phyloP scores from a whole-genome alignment of 495 filamentous ascomycete genomes.

The Hypomontagnella monticulosa region DNA sequence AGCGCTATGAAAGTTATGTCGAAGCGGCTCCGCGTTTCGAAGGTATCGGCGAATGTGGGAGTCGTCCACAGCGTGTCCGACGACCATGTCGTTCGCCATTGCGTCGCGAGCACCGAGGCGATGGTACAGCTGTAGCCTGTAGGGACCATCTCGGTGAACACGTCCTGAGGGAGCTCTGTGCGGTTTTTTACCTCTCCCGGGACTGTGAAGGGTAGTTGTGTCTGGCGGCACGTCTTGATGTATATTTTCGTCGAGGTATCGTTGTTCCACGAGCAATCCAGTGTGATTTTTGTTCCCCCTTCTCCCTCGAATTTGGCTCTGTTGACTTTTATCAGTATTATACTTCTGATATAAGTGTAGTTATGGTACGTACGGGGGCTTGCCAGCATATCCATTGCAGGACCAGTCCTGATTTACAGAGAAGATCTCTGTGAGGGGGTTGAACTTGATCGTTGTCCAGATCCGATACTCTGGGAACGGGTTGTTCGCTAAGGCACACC shows the following conservation, averaged over 20 bases:
- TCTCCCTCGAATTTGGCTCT: constrained; percentile 22
- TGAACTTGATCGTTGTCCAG: constrained; percentile 22
- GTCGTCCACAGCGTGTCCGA: constrained; percentile 13
- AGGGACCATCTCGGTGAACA: constrained; percentile 28
- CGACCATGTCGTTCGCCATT: constrained; percentile 11
- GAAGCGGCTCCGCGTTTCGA: constrained; percentile 7
- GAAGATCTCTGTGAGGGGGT: constrained; percentile 27
- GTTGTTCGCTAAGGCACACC: constrained; percentile 2
- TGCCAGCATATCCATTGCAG: constrained; percentile 23
- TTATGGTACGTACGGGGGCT: constrained; percentile 15
- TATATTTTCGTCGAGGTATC: constrained; percentile 8
- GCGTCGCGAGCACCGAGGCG: constrained; percentile 45
- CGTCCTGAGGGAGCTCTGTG: constrained; percentile 8
- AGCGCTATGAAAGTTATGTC: constrained; percentile 15
- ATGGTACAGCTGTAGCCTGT: constrained; percentile 35
- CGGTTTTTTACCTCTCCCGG: constrained; percentile 9
- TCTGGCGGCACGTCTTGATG: constrained; percentile 23
- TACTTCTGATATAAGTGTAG: neutral
- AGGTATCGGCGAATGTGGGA: constrained; percentile 10
- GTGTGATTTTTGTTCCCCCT: constrained; percentile 6
- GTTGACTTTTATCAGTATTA: neutral
- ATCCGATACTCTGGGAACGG: constrained; percentile 27
- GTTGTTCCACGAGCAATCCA: constrained; percentile 31
- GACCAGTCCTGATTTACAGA: constrained; percentile 35
- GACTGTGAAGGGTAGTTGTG: constrained; percentile 13